phyloP scores from a whole-genome alignment of 306 rosid genomes.

The Alnus rubra region DNA sequence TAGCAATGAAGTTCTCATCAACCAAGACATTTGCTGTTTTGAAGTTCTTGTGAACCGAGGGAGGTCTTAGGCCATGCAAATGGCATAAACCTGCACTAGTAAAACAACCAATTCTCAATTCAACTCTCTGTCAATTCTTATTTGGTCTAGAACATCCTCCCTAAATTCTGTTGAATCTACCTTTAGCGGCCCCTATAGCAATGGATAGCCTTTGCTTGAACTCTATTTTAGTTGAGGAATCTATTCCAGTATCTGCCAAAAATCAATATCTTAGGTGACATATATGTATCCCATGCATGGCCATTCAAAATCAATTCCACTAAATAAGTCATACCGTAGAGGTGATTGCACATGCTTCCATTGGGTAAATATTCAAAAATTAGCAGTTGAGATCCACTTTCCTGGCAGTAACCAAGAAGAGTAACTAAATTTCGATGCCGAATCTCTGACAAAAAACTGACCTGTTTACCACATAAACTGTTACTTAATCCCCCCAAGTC shows the following conservation, averaged over 20 bases:
- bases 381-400: conserved; percentile 48
- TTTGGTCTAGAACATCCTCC: background rate
- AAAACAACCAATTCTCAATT: conserved; percentile 1
- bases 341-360: conserved; percentile 46
- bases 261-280: background rate
- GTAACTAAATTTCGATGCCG: conserved; percentile 44
- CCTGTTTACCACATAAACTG: conserved; percentile 33
- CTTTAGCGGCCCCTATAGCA: conserved; percentile 50
- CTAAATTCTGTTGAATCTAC: conserved; percentile 21
- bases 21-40: conserved; percentile 51
- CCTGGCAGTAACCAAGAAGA: conserved; percentile 52
- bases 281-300: background rate
- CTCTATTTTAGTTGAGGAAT: conserved; percentile 40
- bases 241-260: conserved; percentile 28
- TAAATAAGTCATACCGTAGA: conserved; percentile 37
- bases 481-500: conserved; percentile 2
- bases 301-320: background rate
- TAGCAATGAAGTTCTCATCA: conserved; percentile 48
- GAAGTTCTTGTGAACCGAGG: conserved; percentile 42
- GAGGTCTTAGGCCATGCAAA: conserved; percentile 47
- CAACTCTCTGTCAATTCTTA: background rate
- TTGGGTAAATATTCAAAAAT: conserved; percentile 47
- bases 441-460: conserved; percentile 39
- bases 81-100: conserved; percentile 45
- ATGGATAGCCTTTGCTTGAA: conserved; percentile 51